Conservation (phyloP, 2,329 filamentous ascomycete species). For the Ophiocordyceps unilateralis region DNA sequence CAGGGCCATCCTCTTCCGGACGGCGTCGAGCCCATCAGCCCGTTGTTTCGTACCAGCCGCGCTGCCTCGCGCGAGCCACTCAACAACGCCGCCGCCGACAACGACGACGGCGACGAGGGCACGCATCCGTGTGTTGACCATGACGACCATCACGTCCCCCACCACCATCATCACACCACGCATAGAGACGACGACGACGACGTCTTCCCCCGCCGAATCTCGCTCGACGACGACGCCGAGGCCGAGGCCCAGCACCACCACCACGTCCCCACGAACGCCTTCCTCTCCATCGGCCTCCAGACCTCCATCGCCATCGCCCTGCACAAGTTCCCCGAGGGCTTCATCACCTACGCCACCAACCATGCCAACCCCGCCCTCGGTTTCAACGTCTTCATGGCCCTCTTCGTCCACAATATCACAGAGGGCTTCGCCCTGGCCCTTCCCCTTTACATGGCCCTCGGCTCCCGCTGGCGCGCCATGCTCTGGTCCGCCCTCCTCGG, state of each 20-base stretch:
- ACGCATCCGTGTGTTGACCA: conserved; percentile 1
- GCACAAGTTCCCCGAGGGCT: conserved; percentile 82
- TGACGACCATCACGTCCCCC: neutral
- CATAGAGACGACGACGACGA: conserved; percentile 8
- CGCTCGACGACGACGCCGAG: conserved; percentile 19
- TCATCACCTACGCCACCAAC: conserved; percentile 91
- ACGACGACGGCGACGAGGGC: conserved; percentile 6
- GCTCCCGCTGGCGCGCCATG: conserved; percentile 67
- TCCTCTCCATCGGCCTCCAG: conserved; percentile 87
- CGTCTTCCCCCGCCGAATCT: conserved; percentile 9
- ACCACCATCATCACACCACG: conserved; percentile 1
- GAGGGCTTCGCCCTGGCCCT: conserved; percentile 92
- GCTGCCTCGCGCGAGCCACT: conserved; percentile 22
- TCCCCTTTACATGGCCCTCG: conserved; percentile 79
- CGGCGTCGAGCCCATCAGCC: conserved; percentile 12
- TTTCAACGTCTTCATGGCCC: conserved; percentile 80
- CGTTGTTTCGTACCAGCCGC: conserved; percentile 18
- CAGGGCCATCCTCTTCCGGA: conserved; percentile 6
- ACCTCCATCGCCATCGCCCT: conserved; percentile 89
- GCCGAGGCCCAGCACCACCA: conserved; percentile 60
- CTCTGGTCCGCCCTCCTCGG: conserved; percentile 70
- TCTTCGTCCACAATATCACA: conserved; percentile 96
- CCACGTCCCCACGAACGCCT: conserved; percentile 87
- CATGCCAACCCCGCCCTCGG: conserved; percentile 83
- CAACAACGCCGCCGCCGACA: conserved; percentile 7